Evolutionary conservation across 345 rosid species (phyloP).

Genomic region (Ceriops zippeliana): DNA sequence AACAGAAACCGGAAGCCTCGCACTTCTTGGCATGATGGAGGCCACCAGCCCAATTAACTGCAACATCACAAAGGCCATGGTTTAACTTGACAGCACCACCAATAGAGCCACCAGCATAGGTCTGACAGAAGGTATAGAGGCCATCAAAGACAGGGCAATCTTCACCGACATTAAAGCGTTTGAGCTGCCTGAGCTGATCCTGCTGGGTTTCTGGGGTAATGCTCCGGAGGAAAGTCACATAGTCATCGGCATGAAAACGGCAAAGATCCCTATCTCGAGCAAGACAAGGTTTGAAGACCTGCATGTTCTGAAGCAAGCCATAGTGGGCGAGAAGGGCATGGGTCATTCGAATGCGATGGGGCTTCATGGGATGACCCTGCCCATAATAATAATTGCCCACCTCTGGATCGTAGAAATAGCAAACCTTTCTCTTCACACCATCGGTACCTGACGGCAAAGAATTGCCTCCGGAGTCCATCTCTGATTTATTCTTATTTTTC

Average conservation of each 20-base stretch:
- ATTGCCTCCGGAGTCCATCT: slow-evolving; percentile 58
- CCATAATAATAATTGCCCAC: slow-evolving; percentile 69
- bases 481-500: not conserved
- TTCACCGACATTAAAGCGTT: slow-evolving; percentile 69
- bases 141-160: slow-evolving; percentile 74
- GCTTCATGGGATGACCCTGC: slow-evolving; percentile 65
- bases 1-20: slow-evolving; percentile 68
- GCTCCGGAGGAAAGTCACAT: slow-evolving; percentile 56
- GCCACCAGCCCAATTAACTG: slow-evolving; percentile 68
- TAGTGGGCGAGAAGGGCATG: slow-evolving; percentile 63
- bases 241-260: slow-evolving; percentile 67
- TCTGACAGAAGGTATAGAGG: slow-evolving; percentile 68
- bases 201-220: slow-evolving; percentile 68
- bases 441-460: slow-evolving; percentile 51
- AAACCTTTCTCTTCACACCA: slow-evolving; percentile 65
- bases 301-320: slow-evolving; percentile 71
- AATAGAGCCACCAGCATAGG: slow-evolving; percentile 71
- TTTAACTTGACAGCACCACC: slow-evolving; percentile 68
- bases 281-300: slow-evolving; percentile 55
- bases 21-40: slow-evolving; percentile 74
- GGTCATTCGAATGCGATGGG: slow-evolving; percentile 65
- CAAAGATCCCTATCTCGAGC: slow-evolving; percentile 63
- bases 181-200: slow-evolving; percentile 63
- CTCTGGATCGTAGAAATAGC: slow-evolving; percentile 67
- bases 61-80: slow-evolving; percentile 58